These are phyloP conservation scores for Sideroxylon spinosum DNA, from an alignment of 179 eudicot genomes.

Conservation along the genomic window DNA sequence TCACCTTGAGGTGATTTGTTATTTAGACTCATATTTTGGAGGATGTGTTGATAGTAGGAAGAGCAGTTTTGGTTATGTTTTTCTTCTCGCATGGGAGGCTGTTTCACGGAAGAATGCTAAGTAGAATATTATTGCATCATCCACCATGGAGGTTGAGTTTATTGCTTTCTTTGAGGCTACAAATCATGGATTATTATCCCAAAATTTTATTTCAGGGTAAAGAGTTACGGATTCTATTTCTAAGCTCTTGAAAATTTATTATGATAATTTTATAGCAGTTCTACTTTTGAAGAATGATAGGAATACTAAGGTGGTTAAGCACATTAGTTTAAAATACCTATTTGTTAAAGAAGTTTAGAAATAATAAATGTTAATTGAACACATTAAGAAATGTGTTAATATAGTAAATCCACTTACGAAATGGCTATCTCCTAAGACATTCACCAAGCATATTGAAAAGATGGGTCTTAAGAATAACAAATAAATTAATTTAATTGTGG, in stretches of 20 bases:
- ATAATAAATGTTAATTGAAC: not conserved
- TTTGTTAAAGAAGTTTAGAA: not conserved
- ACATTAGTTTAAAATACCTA: not conserved
- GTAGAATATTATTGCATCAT: not conserved
- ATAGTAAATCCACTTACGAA: too few relatives aligned
- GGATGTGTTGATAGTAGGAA: not conserved
- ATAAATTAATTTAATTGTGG: too few relatives aligned
- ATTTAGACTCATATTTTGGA: not conserved
- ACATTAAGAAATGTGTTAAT: too few relatives aligned
- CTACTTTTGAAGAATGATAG: too few relatives aligned
- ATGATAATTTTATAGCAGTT: too few relatives aligned
- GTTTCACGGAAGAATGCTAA: not conserved
- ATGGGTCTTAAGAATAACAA: too few relatives aligned
- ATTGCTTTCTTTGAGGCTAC: not conserved
- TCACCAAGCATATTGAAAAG: too few relatives aligned
- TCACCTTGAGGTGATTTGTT: not conserved
- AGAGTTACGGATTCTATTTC: not conserved
- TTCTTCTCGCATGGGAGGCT: not conserved
- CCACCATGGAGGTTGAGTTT: not conserved
- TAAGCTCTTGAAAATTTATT: not conserved
- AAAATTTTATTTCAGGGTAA: not conserved
- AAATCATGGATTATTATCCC: not conserved
- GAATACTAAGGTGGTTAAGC: too few relatives aligned
- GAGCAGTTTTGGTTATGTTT: not conserved
- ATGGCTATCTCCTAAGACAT: too few relatives aligned